Evolutionary conservation across 176 grass and related monocot genomes (phyloP), one percentile per base, ranked within the genome.

Genomic region (Chloris gayana): DNA sequence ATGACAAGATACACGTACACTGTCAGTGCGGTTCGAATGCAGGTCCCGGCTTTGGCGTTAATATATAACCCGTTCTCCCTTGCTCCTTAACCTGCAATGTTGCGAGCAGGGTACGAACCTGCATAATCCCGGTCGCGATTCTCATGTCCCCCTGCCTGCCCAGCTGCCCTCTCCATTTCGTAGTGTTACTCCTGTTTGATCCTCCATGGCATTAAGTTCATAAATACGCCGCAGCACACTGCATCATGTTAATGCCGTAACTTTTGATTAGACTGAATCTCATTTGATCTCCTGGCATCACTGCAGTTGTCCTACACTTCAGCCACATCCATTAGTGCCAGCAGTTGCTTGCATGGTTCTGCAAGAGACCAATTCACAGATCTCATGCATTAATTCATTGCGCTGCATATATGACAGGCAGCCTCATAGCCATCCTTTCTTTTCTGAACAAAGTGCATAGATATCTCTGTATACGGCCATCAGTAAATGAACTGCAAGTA

Each of bases 401-500:
- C 12, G 4, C 15, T 21, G 26, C 44, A 62, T 24, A 31, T 6
- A 13, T 80, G 19, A n/a, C n/a, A n/a, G n/a, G n/a, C n/a, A n/a
- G n/a, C 7, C 15, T 34, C 73, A 10, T 61, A 46, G 10, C 14
- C 14, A 33, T 34, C 19, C 7, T 44, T 73, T 51, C 10, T 51
- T 15, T 27, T 60, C 57, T 60, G 57, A 60, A 59, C 57, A 60
- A 60, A 60, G 57, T 27, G 57, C 57, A 27, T 11, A 18, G 26
- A 14, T 1, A 73, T 32, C 27, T 56, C 35, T 74, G 31, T n/a
- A 24, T 54, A 8, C 50, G 12, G 70, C 19, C 42, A 5, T 6
- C 41, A 70, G 29, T 70, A 77, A 85, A 50, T 71, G 77, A 64
- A 53, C 29, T 49, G 74, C 83, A 49, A 47, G 69, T 69, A 49